A percentile compares a stretch with the other conserved stretches of the same genome.
These are phyloP conservation scores for Kwoniella sp. DNA, from an alignment of 768 basidiomycete species.

Conservation along the genomic window DNA sequence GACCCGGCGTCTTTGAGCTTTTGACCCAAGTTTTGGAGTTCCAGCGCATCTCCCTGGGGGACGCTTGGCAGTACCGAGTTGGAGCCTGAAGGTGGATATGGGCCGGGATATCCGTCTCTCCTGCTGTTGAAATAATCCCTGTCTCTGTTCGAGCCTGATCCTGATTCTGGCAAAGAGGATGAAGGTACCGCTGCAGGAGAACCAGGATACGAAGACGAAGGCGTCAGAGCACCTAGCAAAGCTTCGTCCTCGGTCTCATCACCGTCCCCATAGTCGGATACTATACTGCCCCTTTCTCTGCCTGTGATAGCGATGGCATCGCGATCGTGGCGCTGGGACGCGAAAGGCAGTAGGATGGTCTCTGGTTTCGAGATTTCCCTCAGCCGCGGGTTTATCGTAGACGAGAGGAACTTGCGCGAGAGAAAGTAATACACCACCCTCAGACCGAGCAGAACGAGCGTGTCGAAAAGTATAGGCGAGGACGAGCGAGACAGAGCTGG, in stretches of 20 bases:
- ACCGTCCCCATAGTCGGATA: constrained; percentile 5
- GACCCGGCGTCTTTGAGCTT: constrained; percentile 30
- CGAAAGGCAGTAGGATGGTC: constrained; percentile 10
- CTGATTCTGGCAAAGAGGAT: constrained; percentile 9
- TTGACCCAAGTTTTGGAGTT: constrained; percentile 31
- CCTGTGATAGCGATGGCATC: neutral
- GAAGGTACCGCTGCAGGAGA: constrained; percentile 26
- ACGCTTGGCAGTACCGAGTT: constrained; percentile 13
- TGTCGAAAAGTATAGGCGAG: constrained; percentile 47
- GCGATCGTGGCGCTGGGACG: neutral
- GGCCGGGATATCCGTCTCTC: constrained; percentile 10
- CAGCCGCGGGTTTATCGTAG: constrained; percentile 47
- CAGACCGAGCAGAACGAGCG: constrained; percentile 40
- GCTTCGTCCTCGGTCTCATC: constrained; percentile 26
- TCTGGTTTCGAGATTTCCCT: constrained; percentile 46
- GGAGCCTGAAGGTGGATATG: constrained; percentile 8
- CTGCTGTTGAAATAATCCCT: constrained; percentile 12
- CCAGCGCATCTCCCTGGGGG: constrained; percentile 13
- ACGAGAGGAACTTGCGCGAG: constrained; percentile 46
- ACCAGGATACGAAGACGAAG: constrained; percentile 30
- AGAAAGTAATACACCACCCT: constrained; percentile 45
- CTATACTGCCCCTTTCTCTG: neutral
- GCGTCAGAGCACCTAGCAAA: constrained; percentile 7
- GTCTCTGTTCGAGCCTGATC: constrained; percentile 5
- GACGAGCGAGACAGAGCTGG: neutral